Percentiles rank a stretch among this genome's conserved stretches.
Evolutionary conservation across 257 asterid genomes (phyloP).

Genomic region (Solanum lignicaule): DNA sequence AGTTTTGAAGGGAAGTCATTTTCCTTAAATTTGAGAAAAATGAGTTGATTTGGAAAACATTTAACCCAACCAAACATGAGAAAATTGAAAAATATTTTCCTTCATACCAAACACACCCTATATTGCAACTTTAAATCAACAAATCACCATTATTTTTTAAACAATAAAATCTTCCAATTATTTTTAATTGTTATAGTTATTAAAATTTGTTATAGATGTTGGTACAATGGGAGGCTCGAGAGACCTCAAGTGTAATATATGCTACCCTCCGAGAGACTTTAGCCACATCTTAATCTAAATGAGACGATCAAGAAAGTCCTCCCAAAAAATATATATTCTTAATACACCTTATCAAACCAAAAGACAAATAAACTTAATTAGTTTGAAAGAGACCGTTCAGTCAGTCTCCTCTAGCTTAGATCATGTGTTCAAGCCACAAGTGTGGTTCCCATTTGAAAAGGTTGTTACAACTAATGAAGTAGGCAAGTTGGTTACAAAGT

Average conservation of each 20-base stretch:
- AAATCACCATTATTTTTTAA: no score
- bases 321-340: not conserved
- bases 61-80: no score
- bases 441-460: not conserved
- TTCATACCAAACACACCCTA: no score
- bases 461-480: not conserved
- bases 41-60: no score
- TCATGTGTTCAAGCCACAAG: not conserved
- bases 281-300: not conserved
- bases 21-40: no score
- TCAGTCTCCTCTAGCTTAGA: not conserved
- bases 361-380: not conserved
- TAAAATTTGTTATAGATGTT: no score
- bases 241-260: not conserved
- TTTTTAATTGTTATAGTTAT: no score
- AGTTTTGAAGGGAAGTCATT: no score
- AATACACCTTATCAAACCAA: not conserved
- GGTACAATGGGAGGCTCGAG: not conserved
- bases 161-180: no score
- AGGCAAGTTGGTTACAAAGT: not conserved
- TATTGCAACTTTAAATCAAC: no score
- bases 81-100: no score
- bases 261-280: not conserved
- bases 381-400: not conserved
- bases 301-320: not conserved